Evolutionary conservation across 768 basidiomycete genomes (phyloP).

Genomic region (Suillus ampliporus): DNA sequence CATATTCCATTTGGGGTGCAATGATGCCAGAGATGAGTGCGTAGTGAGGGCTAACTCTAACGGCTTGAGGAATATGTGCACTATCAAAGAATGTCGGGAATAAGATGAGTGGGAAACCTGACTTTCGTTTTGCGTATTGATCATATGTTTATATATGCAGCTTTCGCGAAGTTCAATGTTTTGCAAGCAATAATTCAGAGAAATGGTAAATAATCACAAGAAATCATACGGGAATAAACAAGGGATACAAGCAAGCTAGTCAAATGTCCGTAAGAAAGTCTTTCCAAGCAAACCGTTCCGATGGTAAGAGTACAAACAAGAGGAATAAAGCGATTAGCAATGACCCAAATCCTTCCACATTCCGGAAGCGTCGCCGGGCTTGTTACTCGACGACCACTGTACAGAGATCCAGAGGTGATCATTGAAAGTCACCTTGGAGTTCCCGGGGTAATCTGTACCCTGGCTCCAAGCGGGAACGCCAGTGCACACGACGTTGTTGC

Average conservation of each 20-base stretch:
- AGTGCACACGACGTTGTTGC: conserved; percentile 25
- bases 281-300: no score
- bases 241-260: no score
- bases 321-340: conserved; percentile 18
- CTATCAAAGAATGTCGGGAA: conserved; percentile 56
- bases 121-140: conserved; percentile 65
- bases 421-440: conserved; percentile 21
- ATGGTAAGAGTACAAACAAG: no score
- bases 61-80: no score
- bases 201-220: neutral
- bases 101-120: no score
- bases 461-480: conserved; percentile 28
- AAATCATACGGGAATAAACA: no score
- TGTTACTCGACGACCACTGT: conserved; percentile 26
- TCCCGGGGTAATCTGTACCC: conserved; percentile 18
- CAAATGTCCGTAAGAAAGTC: no score
- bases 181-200: neutral
- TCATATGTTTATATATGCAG: no score
- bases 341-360: conserved; percentile 27
- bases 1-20: no score
- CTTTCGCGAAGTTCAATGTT: no score
- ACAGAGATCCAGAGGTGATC: conserved; percentile 26
- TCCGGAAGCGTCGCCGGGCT: conserved; percentile 31
- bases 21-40: no score
- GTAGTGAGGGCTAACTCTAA: no score